A percentile compares a stretch with the other conserved stretches of the same genome.
phyloP scores from a whole-genome alignment of 169 alveolate genomes.

The Fabrea salina region DNA sequence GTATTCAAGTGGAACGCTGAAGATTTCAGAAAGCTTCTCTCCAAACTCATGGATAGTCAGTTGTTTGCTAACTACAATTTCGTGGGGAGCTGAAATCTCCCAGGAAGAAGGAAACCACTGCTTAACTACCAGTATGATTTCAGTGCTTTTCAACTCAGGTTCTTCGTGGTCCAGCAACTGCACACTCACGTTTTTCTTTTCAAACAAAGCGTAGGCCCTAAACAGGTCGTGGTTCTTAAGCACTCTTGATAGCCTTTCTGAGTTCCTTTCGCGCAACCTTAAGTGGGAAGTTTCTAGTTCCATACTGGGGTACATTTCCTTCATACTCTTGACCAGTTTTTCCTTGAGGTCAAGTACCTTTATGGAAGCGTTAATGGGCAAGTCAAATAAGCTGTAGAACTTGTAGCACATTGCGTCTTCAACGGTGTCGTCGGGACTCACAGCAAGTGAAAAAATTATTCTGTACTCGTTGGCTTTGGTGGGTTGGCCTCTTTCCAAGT shows the following conservation, averaged over 20 bases:
- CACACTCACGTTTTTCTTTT: neutral
- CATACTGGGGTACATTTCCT: neutral
- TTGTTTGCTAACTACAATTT: neutral
- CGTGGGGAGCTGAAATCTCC: neutral
- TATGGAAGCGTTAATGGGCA: neutral
- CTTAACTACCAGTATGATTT: neutral
- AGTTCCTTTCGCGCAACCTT: slow-evolving; percentile 1
- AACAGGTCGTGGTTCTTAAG: neutral
- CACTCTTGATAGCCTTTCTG: neutral
- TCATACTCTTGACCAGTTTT: neutral
- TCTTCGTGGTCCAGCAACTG: neutral
- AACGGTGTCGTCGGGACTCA: neutral
- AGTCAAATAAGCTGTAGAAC: slow-evolving; percentile 5
- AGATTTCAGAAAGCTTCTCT: neutral
- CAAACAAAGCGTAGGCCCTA: neutral
- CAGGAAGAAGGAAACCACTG: slow-evolving; percentile 12
- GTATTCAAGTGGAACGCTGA: neutral
- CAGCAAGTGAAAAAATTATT: neutral
- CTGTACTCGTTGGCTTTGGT: neutral
- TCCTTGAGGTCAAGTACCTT: neutral
- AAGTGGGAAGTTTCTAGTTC: neutral
- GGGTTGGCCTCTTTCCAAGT: slow-evolving; percentile 13
- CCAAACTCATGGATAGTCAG: neutral
- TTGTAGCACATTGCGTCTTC: neutral
- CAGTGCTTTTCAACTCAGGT: neutral